These are phyloP conservation scores for Dalbergia oliveri DNA, from an alignment of 306 rosid species.

Conservation along the genomic window DNA sequence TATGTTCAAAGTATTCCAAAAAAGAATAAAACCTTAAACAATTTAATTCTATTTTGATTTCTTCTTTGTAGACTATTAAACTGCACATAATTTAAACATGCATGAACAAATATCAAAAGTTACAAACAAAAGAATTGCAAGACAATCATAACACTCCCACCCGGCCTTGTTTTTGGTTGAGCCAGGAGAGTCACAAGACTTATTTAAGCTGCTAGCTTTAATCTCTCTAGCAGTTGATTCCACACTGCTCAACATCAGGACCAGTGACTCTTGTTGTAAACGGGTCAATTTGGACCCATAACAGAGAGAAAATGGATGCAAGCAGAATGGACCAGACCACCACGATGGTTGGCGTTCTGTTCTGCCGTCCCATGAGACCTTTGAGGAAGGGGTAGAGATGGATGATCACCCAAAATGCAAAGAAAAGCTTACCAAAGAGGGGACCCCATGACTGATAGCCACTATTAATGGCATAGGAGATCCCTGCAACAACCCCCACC, in stretches of 20 bases:
- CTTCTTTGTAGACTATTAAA: conserved; percentile 48
- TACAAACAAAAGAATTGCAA: conserved; percentile 39
- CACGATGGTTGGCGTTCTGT: conserved; percentile 87
- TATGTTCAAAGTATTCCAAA: conserved; percentile 45
- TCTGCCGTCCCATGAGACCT: conserved; percentile 96
- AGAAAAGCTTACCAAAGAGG: conserved; percentile 92
- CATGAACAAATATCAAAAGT: conserved; percentile 35
- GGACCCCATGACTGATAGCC: conserved; percentile 99
- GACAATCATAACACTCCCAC: conserved; percentile 38
- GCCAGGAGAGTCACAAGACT: conserved; percentile 34
- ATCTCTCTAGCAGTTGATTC: conserved; percentile 82
- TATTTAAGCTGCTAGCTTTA: conserved; percentile 28
- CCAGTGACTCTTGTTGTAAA: conserved; percentile 81
- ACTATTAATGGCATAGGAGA: conserved; percentile 85
- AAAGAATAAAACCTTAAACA: conserved; percentile 39
- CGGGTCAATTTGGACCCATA: conserved; percentile 87
- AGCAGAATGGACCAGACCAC: conserved; percentile 88
- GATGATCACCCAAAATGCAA: conserved; percentile 93
- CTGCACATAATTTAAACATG: conserved; percentile 54
- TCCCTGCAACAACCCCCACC: conserved; percentile 91
- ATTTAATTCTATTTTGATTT: conserved; percentile 43
- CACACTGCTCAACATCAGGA: conserved; percentile 80
- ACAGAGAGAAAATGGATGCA: conserved; percentile 87
- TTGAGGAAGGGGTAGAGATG: conserved; percentile 94
- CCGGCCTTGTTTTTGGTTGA: conserved; percentile 34